A percentile compares a stretch with the other conserved stretches of the same genome.
phyloP scores from a whole-genome alignment of 2,329 filamentous ascomycete species.

The Plectosphaerella plurivora region DNA sequence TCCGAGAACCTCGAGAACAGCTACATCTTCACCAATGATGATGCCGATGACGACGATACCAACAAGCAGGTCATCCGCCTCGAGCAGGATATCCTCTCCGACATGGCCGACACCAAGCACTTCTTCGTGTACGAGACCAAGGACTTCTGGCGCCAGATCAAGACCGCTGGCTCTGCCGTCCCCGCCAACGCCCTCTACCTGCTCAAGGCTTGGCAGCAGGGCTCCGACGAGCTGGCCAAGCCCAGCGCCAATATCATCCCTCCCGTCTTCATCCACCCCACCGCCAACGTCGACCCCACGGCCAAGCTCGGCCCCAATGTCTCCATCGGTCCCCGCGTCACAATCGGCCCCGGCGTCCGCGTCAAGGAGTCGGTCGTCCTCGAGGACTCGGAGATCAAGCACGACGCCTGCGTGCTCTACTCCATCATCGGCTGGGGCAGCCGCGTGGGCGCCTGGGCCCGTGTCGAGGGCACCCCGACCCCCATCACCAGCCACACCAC shows the following conservation, averaged over 20 bases:
- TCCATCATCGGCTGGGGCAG: slow-evolving; percentile 97
- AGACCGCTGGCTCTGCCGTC: slow-evolving; percentile 94
- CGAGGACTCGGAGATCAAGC: slow-evolving; percentile 92
- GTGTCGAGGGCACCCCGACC: slow-evolving; percentile 91
- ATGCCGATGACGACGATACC: slow-evolving; percentile 70
- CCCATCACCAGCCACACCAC: slow-evolving; percentile 85
- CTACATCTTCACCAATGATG: slow-evolving; percentile 39
- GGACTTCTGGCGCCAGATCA: slow-evolving; percentile 99
- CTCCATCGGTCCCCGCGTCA: slow-evolving; percentile 84
- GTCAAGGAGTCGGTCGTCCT: slow-evolving; percentile 96
- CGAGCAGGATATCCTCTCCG: slow-evolving; percentile 94
- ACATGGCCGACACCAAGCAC: slow-evolving; percentile 93
- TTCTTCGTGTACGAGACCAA: slow-evolving; percentile 99
- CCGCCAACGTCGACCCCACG: slow-evolving; percentile 84
- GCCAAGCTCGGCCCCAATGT: slow-evolving; percentile 97
- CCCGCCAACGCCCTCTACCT: slow-evolving; percentile 96
- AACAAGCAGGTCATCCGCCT: slow-evolving; percentile 87
- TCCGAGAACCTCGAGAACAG: slow-evolving; percentile 82
- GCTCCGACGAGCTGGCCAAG: slow-evolving; percentile 74
- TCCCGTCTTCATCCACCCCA: slow-evolving; percentile 93
- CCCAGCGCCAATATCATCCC: slow-evolving; percentile 85
- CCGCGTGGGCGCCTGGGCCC: slow-evolving; percentile 94
- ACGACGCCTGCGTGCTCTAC: slow-evolving; percentile 93
- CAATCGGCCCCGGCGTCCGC: slow-evolving; percentile 80
- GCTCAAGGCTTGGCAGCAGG: slow-evolving; percentile 83